Evolutionary conservation across 805 yeast species (phyloP), one percentile per base, ranked within the genome.

Genomic region (Candida ascalaphidarum): DNA sequence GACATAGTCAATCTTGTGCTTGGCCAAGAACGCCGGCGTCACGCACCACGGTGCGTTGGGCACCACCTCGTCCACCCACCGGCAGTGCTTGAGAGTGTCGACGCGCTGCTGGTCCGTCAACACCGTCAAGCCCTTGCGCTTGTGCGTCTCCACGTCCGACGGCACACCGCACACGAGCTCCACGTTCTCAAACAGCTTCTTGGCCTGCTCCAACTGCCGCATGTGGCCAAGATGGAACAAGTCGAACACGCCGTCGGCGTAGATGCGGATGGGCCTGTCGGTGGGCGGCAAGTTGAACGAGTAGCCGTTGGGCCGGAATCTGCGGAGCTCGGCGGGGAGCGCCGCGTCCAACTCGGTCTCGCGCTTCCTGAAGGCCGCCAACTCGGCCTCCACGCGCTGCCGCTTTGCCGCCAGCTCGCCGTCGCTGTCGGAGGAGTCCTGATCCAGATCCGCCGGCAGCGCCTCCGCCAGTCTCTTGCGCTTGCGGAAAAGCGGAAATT

Each of bases 241-340:
- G 57, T 92, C 98, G 62, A 92, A 92, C 12, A 92, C 96, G 29
- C 98, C 98, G 57, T 92, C 98, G 5, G 98, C 98, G 52, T 92
- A 92, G n/a, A 92, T 74, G 35, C 98, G 70, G 17, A 92, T 75
- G 1, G 95, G 88, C 34, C 96, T 68, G 46, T 81, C 92, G 4
- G 51, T 61, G 2, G 96, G 94, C 3, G 98, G 98, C 15, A 77
- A 42, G 41, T 84, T 85, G 54, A 92, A 72, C 40, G 62, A 64
- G 58, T 58, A 85, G 2, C 96, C 96, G 18, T 57, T 55, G 14
- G 95, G 96, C 43, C 95, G 70, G 58, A 65, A 84, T 55, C 75
- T 81, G 34, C 88, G 65, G 45, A 71, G 72, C 36, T 81, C 75
- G 28, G 66, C 80, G 2, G 86, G 92, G 22, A 83, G 55, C 36